phyloP scores from a whole-genome alignment of 2,329 filamentous ascomycete genomes.

The Xylaria sp. region DNA sequence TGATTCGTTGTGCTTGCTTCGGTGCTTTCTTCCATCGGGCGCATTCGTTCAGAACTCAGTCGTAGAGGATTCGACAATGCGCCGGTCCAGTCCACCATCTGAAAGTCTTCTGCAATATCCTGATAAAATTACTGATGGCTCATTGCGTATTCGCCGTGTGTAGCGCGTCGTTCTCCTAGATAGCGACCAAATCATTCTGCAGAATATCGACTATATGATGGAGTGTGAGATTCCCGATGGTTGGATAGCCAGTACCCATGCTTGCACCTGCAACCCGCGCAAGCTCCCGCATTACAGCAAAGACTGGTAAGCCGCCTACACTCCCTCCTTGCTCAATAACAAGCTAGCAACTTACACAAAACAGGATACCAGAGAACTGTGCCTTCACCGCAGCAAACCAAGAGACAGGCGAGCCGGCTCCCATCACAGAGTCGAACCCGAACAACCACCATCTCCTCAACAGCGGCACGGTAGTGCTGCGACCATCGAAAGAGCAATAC shows the following conservation, averaged over 20 bases:
- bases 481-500: constrained; percentile 45
- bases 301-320: constrained; percentile 41
- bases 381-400: constrained; percentile 48
- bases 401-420: constrained; percentile 43
- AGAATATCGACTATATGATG: constrained; percentile 50
- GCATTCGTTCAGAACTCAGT: constrained; percentile 20
- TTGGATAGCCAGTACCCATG: constrained; percentile 49
- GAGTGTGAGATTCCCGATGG: constrained; percentile 45
- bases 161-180: constrained; percentile 49
- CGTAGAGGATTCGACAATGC: constrained; percentile 14
- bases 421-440: constrained; percentile 43
- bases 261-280: constrained; percentile 48
- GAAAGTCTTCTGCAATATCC: background rate
- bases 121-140: constrained; percentile 17
- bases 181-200: constrained; percentile 48
- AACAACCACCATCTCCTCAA: constrained; percentile 51
- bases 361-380: constrained; percentile 47
- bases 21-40: constrained; percentile 9
- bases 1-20: background rate
- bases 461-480: constrained; percentile 49
- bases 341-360: constrained; percentile 2
- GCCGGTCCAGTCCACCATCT: constrained; percentile 6
- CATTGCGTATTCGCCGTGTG: constrained; percentile 20
- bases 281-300: constrained; percentile 49
- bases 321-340: background rate